A percentile compares a stretch with the other conserved stretches of the same genome.
phyloP scores from a whole-genome alignment of 176 grass and related monocot genomes.

The Poa pratensis region DNA sequence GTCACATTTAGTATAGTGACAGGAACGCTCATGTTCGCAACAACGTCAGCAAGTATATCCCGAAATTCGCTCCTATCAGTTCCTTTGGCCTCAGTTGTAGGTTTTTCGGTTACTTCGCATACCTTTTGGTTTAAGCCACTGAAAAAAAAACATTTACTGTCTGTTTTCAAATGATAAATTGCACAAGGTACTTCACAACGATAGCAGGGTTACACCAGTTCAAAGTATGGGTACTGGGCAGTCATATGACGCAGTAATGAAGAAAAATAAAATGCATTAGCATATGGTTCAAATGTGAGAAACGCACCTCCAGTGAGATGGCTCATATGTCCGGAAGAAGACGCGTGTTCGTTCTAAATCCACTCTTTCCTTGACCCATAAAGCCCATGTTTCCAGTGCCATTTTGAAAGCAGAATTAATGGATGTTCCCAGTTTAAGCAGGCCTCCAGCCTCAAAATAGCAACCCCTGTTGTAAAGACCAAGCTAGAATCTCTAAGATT shows the following conservation, averaged over 20 bases:
- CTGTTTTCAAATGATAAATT: background rate
- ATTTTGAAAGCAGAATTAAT: no score
- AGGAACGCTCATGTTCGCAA: conserved; percentile 60
- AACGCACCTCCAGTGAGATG: no score
- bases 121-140: conserved; percentile 82
- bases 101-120: conserved; percentile 76
- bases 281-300: no score
- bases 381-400: no score
- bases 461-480: conserved; percentile 75
- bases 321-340: no score
- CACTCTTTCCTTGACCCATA: no score
- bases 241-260: no score
- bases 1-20: conserved; percentile 84
- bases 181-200: background rate
- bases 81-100: conserved; percentile 68
- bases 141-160: conserved; percentile 28
- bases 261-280: no score
- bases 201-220: no score
- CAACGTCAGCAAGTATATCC: conserved; percentile 70
- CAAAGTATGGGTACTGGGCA: no score
- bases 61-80: conserved; percentile 78
- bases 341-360: no score
- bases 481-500: conserved; percentile 27
- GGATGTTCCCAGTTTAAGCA: no score
- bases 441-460: conserved; percentile 33